phyloP scores from a whole-genome alignment of 2,329 filamentous ascomycete species.

The Sclerotinia sclerotiorum region DNA sequence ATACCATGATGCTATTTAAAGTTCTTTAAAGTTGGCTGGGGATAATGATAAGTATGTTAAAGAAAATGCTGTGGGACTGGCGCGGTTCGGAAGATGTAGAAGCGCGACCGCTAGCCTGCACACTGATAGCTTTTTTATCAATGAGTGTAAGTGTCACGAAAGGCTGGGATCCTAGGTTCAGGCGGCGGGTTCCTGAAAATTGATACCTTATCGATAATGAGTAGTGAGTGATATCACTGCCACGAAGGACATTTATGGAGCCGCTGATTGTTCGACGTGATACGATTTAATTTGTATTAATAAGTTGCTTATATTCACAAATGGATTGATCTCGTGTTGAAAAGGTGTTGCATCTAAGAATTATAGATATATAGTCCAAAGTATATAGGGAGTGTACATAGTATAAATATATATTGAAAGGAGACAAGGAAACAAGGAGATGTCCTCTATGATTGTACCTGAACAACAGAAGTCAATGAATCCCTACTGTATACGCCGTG shows the following conservation, averaged over 20 bases:
- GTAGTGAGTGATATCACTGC: conserved; percentile 8
- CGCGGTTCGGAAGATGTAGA: conserved; percentile 12
- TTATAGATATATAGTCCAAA: too few relatives aligned
- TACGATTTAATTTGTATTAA: too few relatives aligned
- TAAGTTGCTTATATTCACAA: too few relatives aligned
- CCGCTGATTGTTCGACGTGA: not conserved
- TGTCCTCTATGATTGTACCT: too few relatives aligned
- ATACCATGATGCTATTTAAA: conserved; percentile 11
- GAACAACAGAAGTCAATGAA: too few relatives aligned
- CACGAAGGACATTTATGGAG: not conserved
- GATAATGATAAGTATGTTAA: conserved; percentile 18
- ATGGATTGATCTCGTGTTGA: not conserved
- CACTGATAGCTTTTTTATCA: not conserved
- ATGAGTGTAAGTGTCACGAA: not conserved
- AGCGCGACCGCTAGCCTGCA: conserved; percentile 6
- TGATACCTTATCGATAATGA: conserved; percentile 11
- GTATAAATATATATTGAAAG: too few relatives aligned
- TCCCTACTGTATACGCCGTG: not conserved
- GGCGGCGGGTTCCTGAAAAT: not conserved
- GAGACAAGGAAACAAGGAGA: too few relatives aligned
- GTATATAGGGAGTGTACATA: too few relatives aligned
- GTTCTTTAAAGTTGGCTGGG: not conserved
- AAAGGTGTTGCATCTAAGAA: not conserved
- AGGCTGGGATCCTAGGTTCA: not conserved
- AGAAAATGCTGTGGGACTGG: conserved; percentile 20